Evolutionary conservation across 495 filamentous ascomycete species (phyloP).

Genomic region (Penicillium lagena): DNA sequence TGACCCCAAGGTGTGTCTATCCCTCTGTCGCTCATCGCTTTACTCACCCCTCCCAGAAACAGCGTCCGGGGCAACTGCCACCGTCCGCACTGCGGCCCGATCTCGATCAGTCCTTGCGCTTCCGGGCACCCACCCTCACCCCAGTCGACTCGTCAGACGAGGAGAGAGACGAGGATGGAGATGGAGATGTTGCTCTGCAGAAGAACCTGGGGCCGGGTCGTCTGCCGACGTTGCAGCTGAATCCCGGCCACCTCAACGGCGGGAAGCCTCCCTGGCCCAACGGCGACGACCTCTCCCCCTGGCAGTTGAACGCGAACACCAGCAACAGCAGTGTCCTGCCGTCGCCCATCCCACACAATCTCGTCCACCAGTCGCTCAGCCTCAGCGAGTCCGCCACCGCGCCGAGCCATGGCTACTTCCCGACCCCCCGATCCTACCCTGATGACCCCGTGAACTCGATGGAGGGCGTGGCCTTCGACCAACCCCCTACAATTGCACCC

Average conservation of each 20-base stretch:
- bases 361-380: slow-evolving; percentile 25
- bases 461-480: neutral
- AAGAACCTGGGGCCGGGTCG: neutral
- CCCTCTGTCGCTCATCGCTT: neutral
- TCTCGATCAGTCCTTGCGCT: slow-evolving; percentile 6
- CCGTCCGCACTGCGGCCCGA: neutral
- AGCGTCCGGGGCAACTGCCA: no score
- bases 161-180: slow-evolving; percentile 15
- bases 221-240: slow-evolving; percentile 4
- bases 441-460: neutral
- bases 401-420: slow-evolving; percentile 17
- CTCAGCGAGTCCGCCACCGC: slow-evolving; percentile 13
- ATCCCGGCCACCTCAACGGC: slow-evolving; percentile 2
- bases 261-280: slow-evolving; percentile 3
- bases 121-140: slow-evolving; percentile 26
- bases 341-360: slow-evolving; percentile 41
- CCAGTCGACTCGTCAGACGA: slow-evolving; percentile 39
- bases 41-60: neutral
- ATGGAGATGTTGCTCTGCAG: neutral
- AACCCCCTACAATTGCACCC: neutral
- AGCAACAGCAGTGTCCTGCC: slow-evolving; percentile 36
- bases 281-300: slow-evolving; percentile 26
- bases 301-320: slow-evolving; percentile 14
- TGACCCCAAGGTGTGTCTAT: neutral
- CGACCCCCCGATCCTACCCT: neutral